phyloP scores from a whole-genome alignment of 345 rosid species.

The Pseudoturritis turrita region DNA sequence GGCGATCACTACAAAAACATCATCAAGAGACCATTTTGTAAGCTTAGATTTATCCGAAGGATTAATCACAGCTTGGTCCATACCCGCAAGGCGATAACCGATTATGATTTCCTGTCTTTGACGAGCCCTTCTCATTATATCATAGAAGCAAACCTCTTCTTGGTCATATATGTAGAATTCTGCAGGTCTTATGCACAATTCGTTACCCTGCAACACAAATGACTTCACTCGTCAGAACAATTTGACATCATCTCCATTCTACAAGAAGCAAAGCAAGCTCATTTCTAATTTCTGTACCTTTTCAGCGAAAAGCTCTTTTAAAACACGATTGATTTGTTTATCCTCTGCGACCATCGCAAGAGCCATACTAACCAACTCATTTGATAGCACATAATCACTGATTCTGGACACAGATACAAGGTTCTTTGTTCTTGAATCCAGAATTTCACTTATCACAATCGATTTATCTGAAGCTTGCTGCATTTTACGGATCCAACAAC shows the following conservation, averaged over 20 bases:
- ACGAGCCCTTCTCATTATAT: conserved; percentile 71
- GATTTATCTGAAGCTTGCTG: conserved; percentile 89
- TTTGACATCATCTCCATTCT: background rate
- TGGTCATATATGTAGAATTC: conserved; percentile 78
- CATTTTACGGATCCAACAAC: conserved; percentile 92
- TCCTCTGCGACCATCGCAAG: conserved; percentile 95
- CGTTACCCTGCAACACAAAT: conserved; percentile 59
- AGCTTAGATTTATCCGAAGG: conserved; percentile 54
- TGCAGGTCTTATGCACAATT: conserved; percentile 87
- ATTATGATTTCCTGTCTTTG: conserved; percentile 67
- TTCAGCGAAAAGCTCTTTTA: conserved; percentile 82
- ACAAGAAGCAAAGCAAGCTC: background rate
- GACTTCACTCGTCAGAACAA: conserved; percentile 4
- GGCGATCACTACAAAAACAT: conserved; percentile 84
- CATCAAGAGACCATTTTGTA: conserved; percentile 80
- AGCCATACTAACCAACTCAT: conserved; percentile 93
- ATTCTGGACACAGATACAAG: conserved; percentile 88
- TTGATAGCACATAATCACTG: conserved; percentile 87
- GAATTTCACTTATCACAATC: conserved; percentile 81
- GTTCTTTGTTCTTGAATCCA: conserved; percentile 94
- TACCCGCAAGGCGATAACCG: conserved; percentile 64
- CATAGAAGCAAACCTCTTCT: conserved; percentile 72
- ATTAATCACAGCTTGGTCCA: conserved; percentile 75
- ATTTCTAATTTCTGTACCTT: conserved; percentile 41
- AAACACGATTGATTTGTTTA: conserved; percentile 92